phyloP scores from a whole-genome alignment of 2,329 filamentous ascomycete genomes.

The Neofusicoccum cordaticola region DNA sequence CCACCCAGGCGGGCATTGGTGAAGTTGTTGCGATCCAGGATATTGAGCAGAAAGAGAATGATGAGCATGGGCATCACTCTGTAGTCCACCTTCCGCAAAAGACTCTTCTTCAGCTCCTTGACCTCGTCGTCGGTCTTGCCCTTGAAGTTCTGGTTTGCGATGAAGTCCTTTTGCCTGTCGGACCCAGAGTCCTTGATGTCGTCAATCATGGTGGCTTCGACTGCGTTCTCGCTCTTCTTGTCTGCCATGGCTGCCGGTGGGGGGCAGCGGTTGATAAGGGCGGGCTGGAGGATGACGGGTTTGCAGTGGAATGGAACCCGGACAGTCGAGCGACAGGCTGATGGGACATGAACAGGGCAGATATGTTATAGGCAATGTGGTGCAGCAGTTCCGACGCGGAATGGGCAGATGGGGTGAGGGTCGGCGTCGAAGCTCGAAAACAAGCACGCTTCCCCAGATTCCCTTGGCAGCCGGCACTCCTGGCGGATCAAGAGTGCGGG shows the following conservation, averaged over 20 bases:
- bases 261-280: too few species aligned
- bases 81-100: constrained; percentile 29
- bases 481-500: constrained; percentile 6
- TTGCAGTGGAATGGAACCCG: background rate
- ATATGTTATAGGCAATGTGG: background rate
- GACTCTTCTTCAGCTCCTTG: constrained; percentile 22
- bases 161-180: background rate
- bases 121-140: background rate
- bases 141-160: background rate
- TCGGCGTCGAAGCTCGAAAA: background rate
- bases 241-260: background rate
- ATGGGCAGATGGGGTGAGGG: background rate
- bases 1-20: constrained; percentile 33
- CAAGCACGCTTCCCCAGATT: constrained; percentile 9
- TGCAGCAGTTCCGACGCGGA: background rate
- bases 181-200: background rate
- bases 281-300: background rate
- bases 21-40: constrained; percentile 28
- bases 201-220: constrained; percentile 10
- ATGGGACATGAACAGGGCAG: background rate
- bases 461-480: background rate
- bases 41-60: constrained; percentile 29
- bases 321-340: background rate
- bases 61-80: constrained; percentile 28
- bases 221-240: background rate